Base-by-base conservation (phyloP, 1,139 yeast species). In the Candida tunisiensis region DNA sequence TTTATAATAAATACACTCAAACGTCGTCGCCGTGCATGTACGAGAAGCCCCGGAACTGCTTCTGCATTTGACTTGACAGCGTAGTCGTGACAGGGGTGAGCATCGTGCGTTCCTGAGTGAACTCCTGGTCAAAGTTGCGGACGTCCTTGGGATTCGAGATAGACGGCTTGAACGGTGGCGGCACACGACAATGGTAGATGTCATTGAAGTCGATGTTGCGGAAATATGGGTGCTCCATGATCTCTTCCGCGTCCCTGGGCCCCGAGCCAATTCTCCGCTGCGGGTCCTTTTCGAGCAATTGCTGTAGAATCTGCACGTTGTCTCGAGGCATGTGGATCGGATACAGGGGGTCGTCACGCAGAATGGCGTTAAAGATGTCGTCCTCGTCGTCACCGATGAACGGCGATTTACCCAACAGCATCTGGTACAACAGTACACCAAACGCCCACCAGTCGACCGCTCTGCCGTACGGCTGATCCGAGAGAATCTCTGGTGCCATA, bases 381-480 rank as follows among this genome's bases (percentile, higher is more conserved):
- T 91, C 96, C 47, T 91, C 98, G 49, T 88, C 98, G 39, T 85
- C 95, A 38, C 99, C 98, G 40, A 91, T 77, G 57, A 88, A 88
- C 24, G 99, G 99, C 3, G 95, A 80, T 53, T 88, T 93, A 29
- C 95, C 91, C 34, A 88, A 62, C 33, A 88, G 62, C 99, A 88
- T 88, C 54, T 88, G 98, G 55, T 85, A 88, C 36, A 91, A 60
- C 38, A 88, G 62, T 19, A 91, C 96, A 29, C 99, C 99, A 60
- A 85, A 82, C 0, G 98, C 96, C 98, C 98, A 88, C 98, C 98
- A 91, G 54, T 88, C 99, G 29, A 88, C 98, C 25, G 91, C 78
- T 42, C 93, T 70, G 28, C 83, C 91, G 46, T 88, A 88, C 34
- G 74, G 77, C 51, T 83, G 93, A 31, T 91, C 96, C 32, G 80